Evolutionary conservation across 306 rosid genomes (phyloP).

Genomic region (Albizia julibrissin): DNA sequence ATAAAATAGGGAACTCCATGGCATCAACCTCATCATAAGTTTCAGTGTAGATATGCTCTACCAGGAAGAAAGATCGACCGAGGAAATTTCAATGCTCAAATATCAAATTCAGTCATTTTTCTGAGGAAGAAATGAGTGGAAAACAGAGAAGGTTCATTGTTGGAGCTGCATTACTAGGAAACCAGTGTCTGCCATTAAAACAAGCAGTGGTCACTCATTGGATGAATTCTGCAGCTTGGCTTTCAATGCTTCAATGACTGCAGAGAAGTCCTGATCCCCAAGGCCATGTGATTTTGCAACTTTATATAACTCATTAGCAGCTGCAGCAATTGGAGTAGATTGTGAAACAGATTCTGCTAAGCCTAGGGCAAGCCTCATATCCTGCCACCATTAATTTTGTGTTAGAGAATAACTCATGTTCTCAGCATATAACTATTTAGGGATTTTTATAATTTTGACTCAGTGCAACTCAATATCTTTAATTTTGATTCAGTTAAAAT

Average conservation of each 20-base stretch:
- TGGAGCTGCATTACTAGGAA: not conserved
- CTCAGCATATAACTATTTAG: not conserved
- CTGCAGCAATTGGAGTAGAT: conserved; percentile 85
- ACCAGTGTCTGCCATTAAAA: not conserved
- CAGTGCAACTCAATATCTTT: too few relatives aligned
- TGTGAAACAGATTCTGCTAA: conserved; percentile 95
- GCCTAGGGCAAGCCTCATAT: conserved; percentile 88
- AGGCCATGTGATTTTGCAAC: conserved; percentile 90
- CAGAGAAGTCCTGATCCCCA: conserved; percentile 90
- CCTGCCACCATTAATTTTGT: conserved; percentile 54
- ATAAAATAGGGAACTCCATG: not conserved
- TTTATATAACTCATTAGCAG: conserved; percentile 89
- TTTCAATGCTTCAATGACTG: conserved; percentile 89
- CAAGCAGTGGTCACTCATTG: conserved; percentile 21
- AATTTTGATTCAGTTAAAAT: too few relatives aligned
- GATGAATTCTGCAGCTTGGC: conserved; percentile 55
- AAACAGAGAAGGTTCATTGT: not conserved
- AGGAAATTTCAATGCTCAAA: not conserved
- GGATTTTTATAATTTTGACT: too few relatives aligned
- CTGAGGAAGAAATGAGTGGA: not conserved
- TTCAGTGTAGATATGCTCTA: not conserved
- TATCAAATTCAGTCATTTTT: not conserved
- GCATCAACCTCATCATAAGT: not conserved
- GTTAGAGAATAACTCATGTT: not conserved
- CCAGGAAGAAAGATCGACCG: not conserved